Conservation (phyloP, 2,329 filamentous ascomycete genomes). For the Botrytis sinoallii region DNA sequence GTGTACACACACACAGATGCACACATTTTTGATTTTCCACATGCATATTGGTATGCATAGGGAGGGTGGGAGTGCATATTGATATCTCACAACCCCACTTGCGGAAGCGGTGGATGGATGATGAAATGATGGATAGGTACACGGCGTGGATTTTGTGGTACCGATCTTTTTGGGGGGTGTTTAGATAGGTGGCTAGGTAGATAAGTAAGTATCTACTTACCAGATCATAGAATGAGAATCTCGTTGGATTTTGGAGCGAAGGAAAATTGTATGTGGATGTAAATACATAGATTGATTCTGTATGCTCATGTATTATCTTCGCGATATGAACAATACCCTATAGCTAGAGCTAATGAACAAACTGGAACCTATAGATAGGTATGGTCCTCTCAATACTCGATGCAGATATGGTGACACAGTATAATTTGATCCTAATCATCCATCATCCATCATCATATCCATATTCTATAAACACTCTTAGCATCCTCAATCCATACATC, state of each 20-base stretch:
- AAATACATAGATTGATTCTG: neutral
- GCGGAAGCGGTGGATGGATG: no score
- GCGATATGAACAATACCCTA: neutral
- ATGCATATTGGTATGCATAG: neutral
- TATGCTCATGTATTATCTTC: neutral
- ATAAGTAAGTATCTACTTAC: no score
- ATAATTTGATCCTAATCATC: no score
- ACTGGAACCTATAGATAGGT: no score
- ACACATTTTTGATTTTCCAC: neutral
- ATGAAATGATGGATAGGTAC: neutral
- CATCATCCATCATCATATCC: no score
- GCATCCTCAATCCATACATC: no score
- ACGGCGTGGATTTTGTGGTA: neutral
- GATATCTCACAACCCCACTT: neutral
- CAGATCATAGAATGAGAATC: neutral
- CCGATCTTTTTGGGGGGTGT: neutral
- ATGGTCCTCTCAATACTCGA: no score
- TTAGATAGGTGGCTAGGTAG: neutral
- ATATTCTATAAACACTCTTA: no score
- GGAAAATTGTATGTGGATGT: neutral
- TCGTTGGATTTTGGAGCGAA: neutral
- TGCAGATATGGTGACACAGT: no score
- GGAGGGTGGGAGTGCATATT: neutral
- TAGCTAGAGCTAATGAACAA: neutral
- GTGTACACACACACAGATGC: neutral